Conservation (phyloP, 2,329 filamentous ascomycete species). For the Phialophora tarda region DNA sequence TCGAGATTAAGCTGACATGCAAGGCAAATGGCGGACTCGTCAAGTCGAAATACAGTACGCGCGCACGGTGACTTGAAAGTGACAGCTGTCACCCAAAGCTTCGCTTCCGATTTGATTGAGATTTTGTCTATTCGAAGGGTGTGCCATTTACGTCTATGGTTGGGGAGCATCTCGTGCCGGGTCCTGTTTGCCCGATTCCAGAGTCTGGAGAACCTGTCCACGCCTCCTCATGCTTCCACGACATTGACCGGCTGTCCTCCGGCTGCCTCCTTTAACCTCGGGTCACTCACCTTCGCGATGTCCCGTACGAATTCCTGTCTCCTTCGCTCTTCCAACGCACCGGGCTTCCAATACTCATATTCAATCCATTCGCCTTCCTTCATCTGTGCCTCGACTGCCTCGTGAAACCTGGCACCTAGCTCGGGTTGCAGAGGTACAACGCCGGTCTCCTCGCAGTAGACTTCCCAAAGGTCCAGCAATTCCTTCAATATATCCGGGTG, state of each 20-base stretch:
- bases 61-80: neutral
- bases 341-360: constrained; percentile 67
- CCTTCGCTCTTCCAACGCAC: constrained; percentile 52
- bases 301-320: constrained; percentile 44
- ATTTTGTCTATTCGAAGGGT: neutral
- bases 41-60: neutral
- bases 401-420: constrained; percentile 61
- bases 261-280: constrained; percentile 28
- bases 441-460: constrained; percentile 44
- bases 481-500: constrained; percentile 54
- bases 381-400: constrained; percentile 69
- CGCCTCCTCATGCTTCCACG: constrained; percentile 1
- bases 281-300: constrained; percentile 37
- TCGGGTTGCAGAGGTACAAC: constrained; percentile 60
- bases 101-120: neutral
- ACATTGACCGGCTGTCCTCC: constrained; percentile 24
- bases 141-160: neutral
- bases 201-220: neutral
- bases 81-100: neutral
- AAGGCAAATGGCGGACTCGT: neutral
- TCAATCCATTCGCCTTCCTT: constrained; percentile 70
- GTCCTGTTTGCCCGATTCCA: neutral
- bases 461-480: constrained; percentile 61
- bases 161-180: neutral
- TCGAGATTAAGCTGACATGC: neutral